Evolutionary conservation across 176 grass and related monocot species (phyloP), one percentile per base, ranked within the genome.

Genomic region (Puccinellia tenuiflora): DNA sequence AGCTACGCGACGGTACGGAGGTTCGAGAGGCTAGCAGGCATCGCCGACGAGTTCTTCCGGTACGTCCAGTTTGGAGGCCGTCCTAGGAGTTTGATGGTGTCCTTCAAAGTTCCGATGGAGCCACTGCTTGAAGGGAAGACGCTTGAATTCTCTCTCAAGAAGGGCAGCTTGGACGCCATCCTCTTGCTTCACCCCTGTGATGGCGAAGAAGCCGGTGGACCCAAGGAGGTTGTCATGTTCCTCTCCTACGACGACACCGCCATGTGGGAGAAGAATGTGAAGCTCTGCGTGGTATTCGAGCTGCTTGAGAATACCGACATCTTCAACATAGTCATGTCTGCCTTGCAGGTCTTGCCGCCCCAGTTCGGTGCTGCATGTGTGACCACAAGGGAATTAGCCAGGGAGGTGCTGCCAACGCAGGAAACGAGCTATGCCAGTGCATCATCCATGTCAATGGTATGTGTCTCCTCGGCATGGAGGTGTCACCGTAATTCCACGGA

Each of bases 261-360:
- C 3, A 0, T 1, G 40, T 83, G 69, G 81, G 39, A 62, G 59
- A 63, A 9, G 46, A 47, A 46, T 0, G n/a, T 83, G 38, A 63
- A 50, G 55, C 40, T 83, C 20, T 25, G 0, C 4, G 21, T 75
- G n/a, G 0, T 75, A 14, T 83, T 83, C 81, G 39, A 30, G 1
- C 53, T 83, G 1, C 43, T 56, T 0, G 80, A 83, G 52, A 53
- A 21, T 2, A 10, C 11, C 0, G 38, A 83, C 81, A 2, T 73
- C 8, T 30, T 74, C 39, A 53, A 21, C 28, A 25, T 47, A 6
- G 54, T 57, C 26, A 47, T 48, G 38, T 25, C 52, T 15, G 59
- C 18, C 81, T 17, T 73, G 68, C 26, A 83, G 38, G 53, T 83
- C 53, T 8, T 83, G 68, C 80, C 68, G 21, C 68, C 52, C 39